These are phyloP conservation scores for Allantophomopsis cytisporea DNA, from an alignment of 2,329 filamentous ascomycete genomes.

Conservation along the genomic window DNA sequence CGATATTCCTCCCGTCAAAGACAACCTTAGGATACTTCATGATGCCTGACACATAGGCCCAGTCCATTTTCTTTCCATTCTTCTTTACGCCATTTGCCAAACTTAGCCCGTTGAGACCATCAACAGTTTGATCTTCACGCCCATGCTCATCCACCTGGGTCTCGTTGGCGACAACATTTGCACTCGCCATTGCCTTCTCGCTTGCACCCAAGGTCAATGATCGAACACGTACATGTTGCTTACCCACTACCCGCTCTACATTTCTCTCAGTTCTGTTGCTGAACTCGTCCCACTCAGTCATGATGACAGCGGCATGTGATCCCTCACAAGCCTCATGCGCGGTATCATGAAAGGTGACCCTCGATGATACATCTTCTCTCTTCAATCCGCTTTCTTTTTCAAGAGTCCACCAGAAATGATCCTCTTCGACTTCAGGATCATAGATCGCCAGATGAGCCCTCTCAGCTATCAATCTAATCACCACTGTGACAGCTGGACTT, in stretches of 20 bases:
- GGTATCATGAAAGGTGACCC: too few relatives aligned
- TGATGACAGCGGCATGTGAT: slow-evolving; percentile 31
- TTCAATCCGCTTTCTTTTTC: slow-evolving; percentile 12
- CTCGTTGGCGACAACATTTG: too few relatives aligned
- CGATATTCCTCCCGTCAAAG: slow-evolving; percentile 28
- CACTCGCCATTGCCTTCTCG: slow-evolving; percentile 8
- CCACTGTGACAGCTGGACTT: slow-evolving; percentile 53
- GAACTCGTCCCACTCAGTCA: slow-evolving; percentile 40
- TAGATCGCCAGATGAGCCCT: slow-evolving; percentile 53
- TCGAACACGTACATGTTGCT: too few relatives aligned
- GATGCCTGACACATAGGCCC: slow-evolving; percentile 26
- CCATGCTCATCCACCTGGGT: too few relatives aligned
- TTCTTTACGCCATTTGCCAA: not conserved
- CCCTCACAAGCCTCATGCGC: slow-evolving; percentile 29
- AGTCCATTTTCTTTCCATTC: slow-evolving; percentile 23
- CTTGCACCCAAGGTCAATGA: not conserved
- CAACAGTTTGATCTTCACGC: slow-evolving; percentile 11
- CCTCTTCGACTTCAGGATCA: slow-evolving; percentile 38
- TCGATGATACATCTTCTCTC: slow-evolving; percentile 11
- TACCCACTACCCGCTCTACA: too few relatives aligned
- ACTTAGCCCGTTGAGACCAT: slow-evolving; percentile 1
- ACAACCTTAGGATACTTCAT: slow-evolving; percentile 32
- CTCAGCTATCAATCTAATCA: slow-evolving; percentile 52
- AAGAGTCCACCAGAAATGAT: slow-evolving; percentile 25
- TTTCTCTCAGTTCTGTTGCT: slow-evolving; percentile 12